Conservation (phyloP, 1,284 basidiomycete genomes). For the Naganishia sp. region DNA sequence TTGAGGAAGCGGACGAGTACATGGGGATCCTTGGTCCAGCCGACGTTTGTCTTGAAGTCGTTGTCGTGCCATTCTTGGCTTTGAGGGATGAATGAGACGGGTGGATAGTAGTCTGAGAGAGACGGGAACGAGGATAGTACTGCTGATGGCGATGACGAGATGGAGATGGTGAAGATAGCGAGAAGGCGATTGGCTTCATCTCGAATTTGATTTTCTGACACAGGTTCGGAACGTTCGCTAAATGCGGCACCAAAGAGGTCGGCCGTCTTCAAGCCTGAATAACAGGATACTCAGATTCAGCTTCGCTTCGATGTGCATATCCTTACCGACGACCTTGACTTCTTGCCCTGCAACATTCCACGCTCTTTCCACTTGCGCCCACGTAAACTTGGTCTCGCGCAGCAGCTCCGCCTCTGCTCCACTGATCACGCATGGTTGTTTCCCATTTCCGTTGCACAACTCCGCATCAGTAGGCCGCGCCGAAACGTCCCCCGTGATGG, state of each 20-base stretch:
- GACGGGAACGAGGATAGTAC: neutral
- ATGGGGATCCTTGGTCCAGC: slow-evolving; percentile 8
- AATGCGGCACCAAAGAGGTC: neutral
- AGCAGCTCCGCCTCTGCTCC: slow-evolving; percentile 1
- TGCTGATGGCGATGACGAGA: neutral
- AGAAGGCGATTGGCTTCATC: slow-evolving; percentile 15
- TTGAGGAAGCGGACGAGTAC: slow-evolving; percentile 6
- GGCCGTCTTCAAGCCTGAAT: slow-evolving; percentile 16
- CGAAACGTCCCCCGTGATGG: neutral
- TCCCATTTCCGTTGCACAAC: neutral
- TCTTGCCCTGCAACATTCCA: slow-evolving; percentile 13
- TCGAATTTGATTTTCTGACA: neutral
- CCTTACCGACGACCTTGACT: slow-evolving; percentile 12
- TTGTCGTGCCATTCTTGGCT: slow-evolving; percentile 18
- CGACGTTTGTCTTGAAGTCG: slow-evolving; percentile 16
- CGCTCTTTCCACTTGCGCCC: slow-evolving; percentile 19
- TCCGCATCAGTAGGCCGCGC: neutral
- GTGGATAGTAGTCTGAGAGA: slow-evolving; percentile 12
- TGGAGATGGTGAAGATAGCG: slow-evolving; percentile 12
- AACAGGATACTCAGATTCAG: too few species aligned
- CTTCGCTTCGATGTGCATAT: too few species aligned
- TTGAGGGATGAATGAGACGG: slow-evolving; percentile 10
- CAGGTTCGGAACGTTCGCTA: neutral
- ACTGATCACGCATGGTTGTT: neutral
- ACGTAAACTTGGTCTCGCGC: neutral